A percentile compares a stretch with the other conserved stretches of the same genome.
These are phyloP conservation scores for Gentiana straminea DNA, from an alignment of 257 asterid species.

Conservation along the genomic window DNA sequence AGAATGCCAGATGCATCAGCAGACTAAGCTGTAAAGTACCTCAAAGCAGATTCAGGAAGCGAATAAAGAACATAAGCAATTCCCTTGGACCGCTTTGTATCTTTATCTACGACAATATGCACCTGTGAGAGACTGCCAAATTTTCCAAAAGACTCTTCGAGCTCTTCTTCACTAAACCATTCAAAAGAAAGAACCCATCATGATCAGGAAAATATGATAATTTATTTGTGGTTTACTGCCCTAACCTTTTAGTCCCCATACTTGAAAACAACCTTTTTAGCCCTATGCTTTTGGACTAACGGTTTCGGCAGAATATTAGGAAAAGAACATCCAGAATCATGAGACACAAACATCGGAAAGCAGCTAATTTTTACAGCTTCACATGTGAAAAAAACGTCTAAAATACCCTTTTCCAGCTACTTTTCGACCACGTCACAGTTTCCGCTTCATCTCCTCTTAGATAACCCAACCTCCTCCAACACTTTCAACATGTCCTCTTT, in stretches of 20 bases:
- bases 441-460: no score
- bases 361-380: no score
- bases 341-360: no score
- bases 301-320: background rate
- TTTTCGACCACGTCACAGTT: no score
- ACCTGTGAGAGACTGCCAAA: conserved; percentile 60
- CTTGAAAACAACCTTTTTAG: no score
- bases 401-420: no score
- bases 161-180: conserved; percentile 67
- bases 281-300: no score
- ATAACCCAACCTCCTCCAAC: no score
- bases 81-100: conserved; percentile 83
- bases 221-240: no score
- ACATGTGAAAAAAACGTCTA: no score
- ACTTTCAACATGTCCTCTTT: no score
- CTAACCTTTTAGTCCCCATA: no score
- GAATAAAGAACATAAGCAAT: conserved; percentile 64
- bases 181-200: background rate
- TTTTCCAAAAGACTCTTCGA: conserved; percentile 59
- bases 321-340: background rate
- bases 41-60: conserved; percentile 78
- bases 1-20: background rate
- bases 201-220: background rate
- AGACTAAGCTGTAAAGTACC: conserved; percentile 32
- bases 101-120: conserved; percentile 86